Base-by-base conservation (phyloP, 2,329 filamentous ascomycete genomes). In the Diaporthe vexans region DNA sequence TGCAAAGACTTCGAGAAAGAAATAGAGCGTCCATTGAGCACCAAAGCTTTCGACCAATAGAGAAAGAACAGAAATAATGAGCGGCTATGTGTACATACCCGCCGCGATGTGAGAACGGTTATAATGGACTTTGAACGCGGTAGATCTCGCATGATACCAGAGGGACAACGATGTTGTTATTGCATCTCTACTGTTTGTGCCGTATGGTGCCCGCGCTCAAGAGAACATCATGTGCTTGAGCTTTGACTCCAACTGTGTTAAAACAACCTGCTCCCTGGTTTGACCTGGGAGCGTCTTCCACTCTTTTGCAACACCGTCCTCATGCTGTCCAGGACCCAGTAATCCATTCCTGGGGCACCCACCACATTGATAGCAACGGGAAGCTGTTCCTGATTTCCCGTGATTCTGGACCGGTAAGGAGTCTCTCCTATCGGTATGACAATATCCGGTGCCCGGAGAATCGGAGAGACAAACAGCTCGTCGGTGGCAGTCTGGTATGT, bases 361-460 rank as follows among this genome's bases (percentile, higher is more conserved):
- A 51, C 46, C 9, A 51, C 46, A 8, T 24, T 51, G 21, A 51
- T 51, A 11, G 21, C 8, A 11, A 51, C 46, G 19, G 21, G 21
- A 11, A 51, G 11, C 4, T 51, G 46, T 51, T 51, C 46, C 21
- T 51, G 46, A 24, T n/a, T n/a, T 17, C 75, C 78, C 26, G 78
- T 82, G 46, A 83, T 76, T 3, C 74, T 76, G 17, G 81, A 83
- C 21, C 79, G 54, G 46, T 83, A 83, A 0, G 80, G 76, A 9
- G 79, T 58, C 67, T 84, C 81, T 0, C 78, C 78, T 51, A 83
- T 82, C 82, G 33, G 83, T 19, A 82, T 77, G 9, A 81, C 76
- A 8, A 85, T 76, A 37, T 83, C 77, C 1, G 83, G 82, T 1
- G 46, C 24, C 5, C 21, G 40, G 77, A 85, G 77, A 9, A 83